Evolutionary conservation across 2,329 filamentous ascomycete species (phyloP).

Genomic region (Aspergillus sp.): DNA sequence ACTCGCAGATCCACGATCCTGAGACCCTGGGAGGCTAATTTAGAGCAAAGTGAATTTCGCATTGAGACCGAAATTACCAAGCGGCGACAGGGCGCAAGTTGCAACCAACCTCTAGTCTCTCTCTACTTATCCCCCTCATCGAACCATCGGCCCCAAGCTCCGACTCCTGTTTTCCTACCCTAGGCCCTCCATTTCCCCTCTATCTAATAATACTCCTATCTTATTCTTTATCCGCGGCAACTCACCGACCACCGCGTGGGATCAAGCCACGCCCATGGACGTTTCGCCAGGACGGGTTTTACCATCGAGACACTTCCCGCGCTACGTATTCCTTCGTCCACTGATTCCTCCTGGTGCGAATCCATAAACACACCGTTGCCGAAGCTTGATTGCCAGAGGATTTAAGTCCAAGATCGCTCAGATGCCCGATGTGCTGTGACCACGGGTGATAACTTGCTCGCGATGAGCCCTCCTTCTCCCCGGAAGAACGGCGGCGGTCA

Average conservation of each 20-base stretch:
- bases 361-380: constrained; percentile 8
- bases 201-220: background rate
- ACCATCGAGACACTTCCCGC: constrained; percentile 16
- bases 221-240: constrained; percentile 12
- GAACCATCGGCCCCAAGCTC: constrained; percentile 1
- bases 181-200: background rate
- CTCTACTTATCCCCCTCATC: background rate
- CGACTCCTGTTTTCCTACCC: background rate
- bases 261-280: constrained; percentile 23
- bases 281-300: constrained; percentile 18
- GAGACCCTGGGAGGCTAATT: background rate
- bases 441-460: constrained; percentile 37
- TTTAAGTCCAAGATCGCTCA: background rate
- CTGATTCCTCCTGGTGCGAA: constrained; percentile 11
- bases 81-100: background rate
- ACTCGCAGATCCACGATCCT: background rate
- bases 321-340: constrained; percentile 14
- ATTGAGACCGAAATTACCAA: background rate
- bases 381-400: constrained; percentile 16
- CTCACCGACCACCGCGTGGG: constrained; percentile 18
- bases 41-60: background rate
- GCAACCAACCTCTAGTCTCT: background rate
- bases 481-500: constrained; percentile 36
- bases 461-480: constrained; percentile 41
- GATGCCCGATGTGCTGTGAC: constrained; percentile 34